These are phyloP conservation scores for Opeltia flavorubescens DNA, from an alignment of 495 filamentous ascomycete species.

Conservation along the genomic window DNA sequence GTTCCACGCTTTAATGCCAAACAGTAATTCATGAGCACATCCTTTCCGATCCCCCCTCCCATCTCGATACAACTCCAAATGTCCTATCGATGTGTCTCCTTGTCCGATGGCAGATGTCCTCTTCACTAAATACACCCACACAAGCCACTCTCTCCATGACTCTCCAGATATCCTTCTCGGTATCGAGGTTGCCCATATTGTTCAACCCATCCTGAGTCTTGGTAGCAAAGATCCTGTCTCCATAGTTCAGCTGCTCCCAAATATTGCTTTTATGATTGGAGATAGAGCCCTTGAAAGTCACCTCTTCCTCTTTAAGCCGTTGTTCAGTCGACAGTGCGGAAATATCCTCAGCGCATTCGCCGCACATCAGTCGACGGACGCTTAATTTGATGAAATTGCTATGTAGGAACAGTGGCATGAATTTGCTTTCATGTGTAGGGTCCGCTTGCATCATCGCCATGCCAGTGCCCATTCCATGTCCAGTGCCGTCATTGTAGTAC, in stretches of 20 bases:
- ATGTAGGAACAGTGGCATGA: constrained; percentile 4
- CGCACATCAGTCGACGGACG: constrained; percentile 2
- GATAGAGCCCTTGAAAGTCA: not conserved
- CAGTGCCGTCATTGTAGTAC: not conserved
- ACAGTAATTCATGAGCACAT: not conserved
- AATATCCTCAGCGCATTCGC: not conserved
- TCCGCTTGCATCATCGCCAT: constrained; percentile 5
- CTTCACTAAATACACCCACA: not conserved
- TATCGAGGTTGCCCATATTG: not conserved
- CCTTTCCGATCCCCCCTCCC: not conserved
- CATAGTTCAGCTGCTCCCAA: not conserved
- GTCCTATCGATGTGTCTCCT: not conserved
- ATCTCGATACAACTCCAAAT: not conserved
- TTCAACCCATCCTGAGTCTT: not conserved
- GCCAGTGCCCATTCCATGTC: not conserved
- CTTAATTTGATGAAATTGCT: constrained; percentile 2
- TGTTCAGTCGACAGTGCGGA: not conserved
- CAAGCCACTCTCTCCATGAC: constrained; percentile 1
- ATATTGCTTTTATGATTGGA: not conserved
- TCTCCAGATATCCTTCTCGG: constrained; percentile 3
- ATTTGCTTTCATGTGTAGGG: not conserved
- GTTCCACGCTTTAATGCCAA: too few relatives aligned
- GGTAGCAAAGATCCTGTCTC: not conserved
- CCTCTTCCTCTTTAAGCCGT: not conserved
- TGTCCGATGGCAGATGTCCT: not conserved